Evolutionary conservation across 106 monocot genomes (phyloP), one percentile per base, ranked within the genome.

Genomic region (Allium cepa): DNA sequence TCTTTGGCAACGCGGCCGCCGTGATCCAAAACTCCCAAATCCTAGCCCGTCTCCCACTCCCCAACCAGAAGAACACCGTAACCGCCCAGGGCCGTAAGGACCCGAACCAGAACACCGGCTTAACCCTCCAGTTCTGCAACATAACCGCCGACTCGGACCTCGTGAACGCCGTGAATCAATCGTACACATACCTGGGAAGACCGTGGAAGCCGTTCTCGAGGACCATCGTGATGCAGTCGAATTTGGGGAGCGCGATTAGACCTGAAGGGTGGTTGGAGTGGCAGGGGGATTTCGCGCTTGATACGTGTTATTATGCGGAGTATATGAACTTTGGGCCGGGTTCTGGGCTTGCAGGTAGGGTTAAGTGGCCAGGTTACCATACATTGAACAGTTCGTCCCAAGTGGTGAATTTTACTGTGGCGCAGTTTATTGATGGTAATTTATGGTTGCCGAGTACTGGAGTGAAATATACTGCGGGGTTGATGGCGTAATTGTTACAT

Each of bases 1-100:
- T 93, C 66, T 88, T 93, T 68, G 92, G 92, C 76, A 81, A 88
- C 75, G 88, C 92, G 3, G 88, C 88, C 12, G 88, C 87, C 7
- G 83, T 88, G 51, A 77, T 93, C 75, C 93, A 93, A 66, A 79
- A 71, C 70, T 93, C 86, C 68, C 67, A 65, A 28, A 51, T 93
- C 74, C 8, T 75, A 28, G 78, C 86, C 47, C 80, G 83, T 50
- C 61, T 27, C 4, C 83, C 93, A 8, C 75, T 93, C 17, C 72
- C 83, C 26, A 53, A 79, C 50, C 93, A 93, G 73, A 86, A 93
- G 77, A 93, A 93, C 85, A 59, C 86, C 11, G 53, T 93, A 65
- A 86, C 93, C 13, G 93, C 93, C 36, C 93, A 93, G 17, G 88
- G 88, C 61, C 85, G 93, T 49, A 80, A 79, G 53, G 83, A 83